Conservation (phyloP, 1,284 basidiomycete genomes). For the Stygiomarasmius scandens region DNA sequence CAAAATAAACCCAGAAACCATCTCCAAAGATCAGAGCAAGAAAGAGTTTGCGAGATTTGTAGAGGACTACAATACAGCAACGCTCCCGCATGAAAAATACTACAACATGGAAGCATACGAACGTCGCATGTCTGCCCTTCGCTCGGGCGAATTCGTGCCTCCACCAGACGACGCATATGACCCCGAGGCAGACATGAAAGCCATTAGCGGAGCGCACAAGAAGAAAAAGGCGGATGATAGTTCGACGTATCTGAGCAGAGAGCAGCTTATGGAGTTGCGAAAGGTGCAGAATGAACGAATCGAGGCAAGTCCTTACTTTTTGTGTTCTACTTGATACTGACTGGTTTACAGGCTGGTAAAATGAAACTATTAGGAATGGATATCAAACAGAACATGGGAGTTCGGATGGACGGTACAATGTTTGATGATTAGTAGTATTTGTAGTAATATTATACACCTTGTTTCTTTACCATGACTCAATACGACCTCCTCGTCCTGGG, state of each 20-base stretch:
- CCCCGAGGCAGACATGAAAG: slow-evolving; percentile 77
- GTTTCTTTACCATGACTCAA: too few relatives aligned
- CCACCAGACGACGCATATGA: slow-evolving; percentile 74
- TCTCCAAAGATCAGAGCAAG: slow-evolving; percentile 80
- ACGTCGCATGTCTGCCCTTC: slow-evolving; percentile 76
- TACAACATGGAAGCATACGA: slow-evolving; percentile 86
- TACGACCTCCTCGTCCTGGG: slow-evolving; percentile 20
- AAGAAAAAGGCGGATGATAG: slow-evolving; percentile 63
- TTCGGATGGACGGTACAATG: slow-evolving; percentile 69
- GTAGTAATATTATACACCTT: background rate
- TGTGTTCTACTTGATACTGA: slow-evolving; percentile 2
- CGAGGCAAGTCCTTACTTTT: slow-evolving; percentile 50
- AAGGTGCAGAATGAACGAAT: slow-evolving; percentile 80
- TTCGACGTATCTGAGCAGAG: slow-evolving; percentile 74
- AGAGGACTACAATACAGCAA: slow-evolving; percentile 91
- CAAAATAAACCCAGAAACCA: slow-evolving; percentile 84
- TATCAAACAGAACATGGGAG: slow-evolving; percentile 77
- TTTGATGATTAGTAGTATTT: slow-evolving; percentile 33
- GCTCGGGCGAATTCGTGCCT: slow-evolving; percentile 77
- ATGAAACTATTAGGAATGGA: slow-evolving; percentile 86
- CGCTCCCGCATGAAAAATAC: slow-evolving; percentile 89
- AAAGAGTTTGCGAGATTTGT: slow-evolving; percentile 80
- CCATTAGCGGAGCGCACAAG: slow-evolving; percentile 68
- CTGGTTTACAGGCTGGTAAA: slow-evolving; percentile 59
- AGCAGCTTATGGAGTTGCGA: slow-evolving; percentile 79